These are phyloP conservation scores for Trichosporon sp. DNA, from an alignment of 1,284 basidiomycete genomes.

Conservation along the genomic window DNA sequence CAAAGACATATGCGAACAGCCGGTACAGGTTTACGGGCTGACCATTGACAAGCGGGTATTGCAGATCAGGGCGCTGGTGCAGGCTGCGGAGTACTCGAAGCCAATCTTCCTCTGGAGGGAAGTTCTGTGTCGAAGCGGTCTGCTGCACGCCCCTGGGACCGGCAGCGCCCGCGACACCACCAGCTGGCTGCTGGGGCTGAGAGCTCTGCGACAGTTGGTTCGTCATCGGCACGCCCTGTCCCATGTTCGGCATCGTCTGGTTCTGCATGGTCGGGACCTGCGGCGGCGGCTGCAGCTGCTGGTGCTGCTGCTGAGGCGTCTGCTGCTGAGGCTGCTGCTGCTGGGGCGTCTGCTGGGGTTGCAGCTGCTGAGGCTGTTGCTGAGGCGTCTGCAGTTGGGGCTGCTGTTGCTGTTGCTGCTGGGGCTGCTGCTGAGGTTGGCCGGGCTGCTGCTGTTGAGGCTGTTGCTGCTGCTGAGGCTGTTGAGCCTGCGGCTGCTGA, in stretches of 20 bases:
- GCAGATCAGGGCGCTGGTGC: constrained; percentile 10
- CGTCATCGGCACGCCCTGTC: neutral
- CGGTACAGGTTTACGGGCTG: constrained; percentile 17
- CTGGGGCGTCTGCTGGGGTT: neutral
- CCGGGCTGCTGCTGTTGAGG: neutral
- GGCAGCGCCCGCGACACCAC: neutral
- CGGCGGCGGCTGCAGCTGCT: neutral
- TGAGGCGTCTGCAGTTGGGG: neutral
- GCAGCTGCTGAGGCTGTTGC: neutral
- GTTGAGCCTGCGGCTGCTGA: neutral
- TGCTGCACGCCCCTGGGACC: neutral
- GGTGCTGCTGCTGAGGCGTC: neutral
- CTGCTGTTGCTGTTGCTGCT: neutral
- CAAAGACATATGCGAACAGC: constrained; percentile 15
- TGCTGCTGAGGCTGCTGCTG: constrained; percentile 1
- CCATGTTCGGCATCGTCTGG: neutral
- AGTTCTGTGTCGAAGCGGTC: constrained; percentile 1
- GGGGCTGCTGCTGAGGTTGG: neutral
- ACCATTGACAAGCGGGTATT: constrained; percentile 16
- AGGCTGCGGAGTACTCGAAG: constrained; percentile 11
- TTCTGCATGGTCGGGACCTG: neutral
- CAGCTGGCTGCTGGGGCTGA: neutral
- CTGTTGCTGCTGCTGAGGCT: neutral
- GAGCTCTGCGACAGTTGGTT: neutral
- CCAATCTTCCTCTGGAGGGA: constrained; percentile 11